Evolutionary conservation across 345 rosid genomes (phyloP).

Genomic region (Rhodamnia argentea): DNA sequence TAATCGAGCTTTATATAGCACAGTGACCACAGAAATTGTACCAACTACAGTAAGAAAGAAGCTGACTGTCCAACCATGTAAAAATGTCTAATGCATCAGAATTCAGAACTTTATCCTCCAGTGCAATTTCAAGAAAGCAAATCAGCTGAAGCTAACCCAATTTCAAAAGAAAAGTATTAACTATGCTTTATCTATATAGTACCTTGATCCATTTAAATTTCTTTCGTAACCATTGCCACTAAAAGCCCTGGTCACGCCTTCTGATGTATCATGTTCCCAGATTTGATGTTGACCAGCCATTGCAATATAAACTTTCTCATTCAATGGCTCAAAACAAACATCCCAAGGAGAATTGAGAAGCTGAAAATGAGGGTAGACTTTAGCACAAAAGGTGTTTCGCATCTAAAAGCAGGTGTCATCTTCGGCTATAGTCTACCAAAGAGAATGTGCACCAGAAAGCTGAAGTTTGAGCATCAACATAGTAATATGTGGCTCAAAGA

Average conservation of each 20-base stretch:
- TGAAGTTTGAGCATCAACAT: neutral
- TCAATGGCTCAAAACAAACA: conserved; percentile 59
- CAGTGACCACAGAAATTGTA: neutral
- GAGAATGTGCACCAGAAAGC: neutral
- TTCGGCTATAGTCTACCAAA: neutral
- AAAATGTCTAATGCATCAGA: neutral
- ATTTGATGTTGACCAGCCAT: conserved; percentile 99
- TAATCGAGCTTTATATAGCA: neutral
- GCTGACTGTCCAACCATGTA: neutral
- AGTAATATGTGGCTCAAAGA: neutral
- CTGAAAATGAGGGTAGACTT: conserved; percentile 23
- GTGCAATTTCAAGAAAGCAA: neutral
- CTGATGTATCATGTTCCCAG: conserved; percentile 63
- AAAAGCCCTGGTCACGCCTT: conserved; percentile 62
- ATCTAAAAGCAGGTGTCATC: neutral
- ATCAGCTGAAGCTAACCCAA: neutral
- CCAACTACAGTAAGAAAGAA: neutral
- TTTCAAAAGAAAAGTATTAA: neutral
- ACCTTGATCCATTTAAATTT: conserved; percentile 90
- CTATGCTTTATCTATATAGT: neutral
- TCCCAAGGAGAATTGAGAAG: conserved; percentile 98
- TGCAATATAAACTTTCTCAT: conserved; percentile 75
- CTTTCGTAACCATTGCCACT: conserved; percentile 94
- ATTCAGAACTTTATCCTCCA: neutral
- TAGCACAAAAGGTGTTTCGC: neutral